A percentile compares a stretch with the other conserved stretches of the same genome.
Evolutionary conservation across 1,284 basidiomycete species (phyloP).

Genomic region (Phellinidium pouzarii): DNA sequence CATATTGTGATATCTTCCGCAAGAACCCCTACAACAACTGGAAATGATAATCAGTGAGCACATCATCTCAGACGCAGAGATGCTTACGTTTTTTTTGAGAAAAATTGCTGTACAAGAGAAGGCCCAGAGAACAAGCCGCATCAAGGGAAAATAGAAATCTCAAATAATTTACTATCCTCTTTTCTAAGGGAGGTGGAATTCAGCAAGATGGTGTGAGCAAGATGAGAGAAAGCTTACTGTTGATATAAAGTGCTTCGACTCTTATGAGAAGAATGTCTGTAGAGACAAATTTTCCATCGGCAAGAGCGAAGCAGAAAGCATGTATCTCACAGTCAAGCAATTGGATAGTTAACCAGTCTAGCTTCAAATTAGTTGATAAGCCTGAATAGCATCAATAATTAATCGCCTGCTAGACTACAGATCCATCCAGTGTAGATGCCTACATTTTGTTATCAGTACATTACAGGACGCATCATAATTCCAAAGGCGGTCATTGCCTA

Average conservation of each 20-base stretch:
- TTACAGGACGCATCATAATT: too few relatives aligned
- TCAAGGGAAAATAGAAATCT: neutral
- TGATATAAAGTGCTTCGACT: neutral
- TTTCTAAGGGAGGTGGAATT: neutral
- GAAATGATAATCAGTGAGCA: neutral
- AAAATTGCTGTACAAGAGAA: neutral
- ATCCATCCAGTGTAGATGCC: too few relatives aligned
- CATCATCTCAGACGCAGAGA: neutral
- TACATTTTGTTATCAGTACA: too few relatives aligned
- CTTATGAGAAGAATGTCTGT: conserved; percentile 5
- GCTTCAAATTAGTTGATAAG: too few relatives aligned
- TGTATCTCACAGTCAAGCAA: neutral
- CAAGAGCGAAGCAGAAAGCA: neutral
- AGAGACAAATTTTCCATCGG: neutral
- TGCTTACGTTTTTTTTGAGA: neutral
- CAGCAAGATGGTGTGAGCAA: neutral
- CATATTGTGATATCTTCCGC: neutral
- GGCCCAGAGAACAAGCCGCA: neutral
- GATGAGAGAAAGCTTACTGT: neutral
- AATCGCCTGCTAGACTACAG: too few relatives aligned
- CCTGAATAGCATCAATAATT: too few relatives aligned
- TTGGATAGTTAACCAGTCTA: neutral
- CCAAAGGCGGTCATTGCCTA: too few relatives aligned
- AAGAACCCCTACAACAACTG: neutral
- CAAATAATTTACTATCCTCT: neutral